Evolutionary conservation across 148 eudicot species (phyloP), one percentile per base, ranked within the genome.

Genomic region (Fagopyrum esculentum): DNA sequence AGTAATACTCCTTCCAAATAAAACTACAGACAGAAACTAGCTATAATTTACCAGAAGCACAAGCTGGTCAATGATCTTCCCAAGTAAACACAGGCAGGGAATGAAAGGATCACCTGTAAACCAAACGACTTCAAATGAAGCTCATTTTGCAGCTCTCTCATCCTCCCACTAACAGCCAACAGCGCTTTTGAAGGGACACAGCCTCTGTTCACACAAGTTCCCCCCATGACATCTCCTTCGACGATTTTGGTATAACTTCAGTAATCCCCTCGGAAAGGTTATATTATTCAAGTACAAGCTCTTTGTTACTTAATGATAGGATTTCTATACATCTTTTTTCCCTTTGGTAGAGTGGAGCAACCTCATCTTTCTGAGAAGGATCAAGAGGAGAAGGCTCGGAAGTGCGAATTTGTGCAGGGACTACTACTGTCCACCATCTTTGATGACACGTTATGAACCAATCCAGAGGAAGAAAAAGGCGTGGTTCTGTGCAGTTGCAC

Each of bases 121-220:
- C 99, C 99, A 82, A 96, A 96, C 52, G 98, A 83, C 82, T 92
- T 96, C 93, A 96, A 86, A 77, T 96, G 99, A 26, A 90, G 98
- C 74, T 96, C 97, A 75, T 96, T 92, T 77, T 92, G 99, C 85
- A 96, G 97, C 80, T 96, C 99, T 40, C 98, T 88, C 99, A 96
- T 92, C 73, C 99, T 89, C 17, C 99, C 99, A 83, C 99, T 96
- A 59, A 91, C 99, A 71, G 99, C 99, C 77, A 96, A 87, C 79
- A 96, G 91, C 16, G 99, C 99, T 82, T 96, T 96, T 29, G 99
- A 96, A 80, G 99, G 99, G 75, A 96, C 99, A 85, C 99, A 96
- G 43, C 99, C 99, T 76, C 99, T 85, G 82, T 96, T 96, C 51
- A 96, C 99, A 84, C 99, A 96, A 73, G 99, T 96, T 80, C 99